phyloP scores from a whole-genome alignment of 1,284 basidiomycete genomes.

The Hymenochaete sp. region DNA sequence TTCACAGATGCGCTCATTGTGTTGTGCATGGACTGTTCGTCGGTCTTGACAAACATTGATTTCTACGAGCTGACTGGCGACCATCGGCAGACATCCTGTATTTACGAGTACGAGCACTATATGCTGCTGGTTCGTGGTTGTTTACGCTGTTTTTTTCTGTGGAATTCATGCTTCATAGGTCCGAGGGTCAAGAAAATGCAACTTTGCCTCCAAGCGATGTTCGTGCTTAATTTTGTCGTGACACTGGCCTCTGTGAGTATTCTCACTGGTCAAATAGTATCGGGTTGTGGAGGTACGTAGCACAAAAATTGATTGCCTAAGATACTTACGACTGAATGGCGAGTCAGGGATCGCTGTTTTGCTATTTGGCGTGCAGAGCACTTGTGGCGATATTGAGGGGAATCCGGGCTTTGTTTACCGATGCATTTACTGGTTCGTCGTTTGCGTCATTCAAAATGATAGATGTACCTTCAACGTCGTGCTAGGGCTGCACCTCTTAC shows the following conservation, averaged over 20 bases:
- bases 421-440: background rate
- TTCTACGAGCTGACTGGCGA: background rate
- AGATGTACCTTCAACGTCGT: background rate
- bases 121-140: background rate
- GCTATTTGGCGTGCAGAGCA: no score
- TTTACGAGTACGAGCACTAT: background rate
- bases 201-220: background rate
- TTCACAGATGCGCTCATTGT: conserved; percentile 3
- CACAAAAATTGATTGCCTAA: background rate
- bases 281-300: background rate
- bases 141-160: background rate
- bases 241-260: background rate
- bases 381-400: background rate
- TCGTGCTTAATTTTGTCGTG: background rate
- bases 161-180: background rate
- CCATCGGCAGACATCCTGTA: background rate
- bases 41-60: background rate
- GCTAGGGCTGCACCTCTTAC: background rate
- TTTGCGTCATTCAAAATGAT: background rate
- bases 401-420: background rate
- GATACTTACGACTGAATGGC: background rate
- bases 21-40: conserved; percentile 1
- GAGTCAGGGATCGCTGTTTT: background rate
- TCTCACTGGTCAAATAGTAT: background rate
- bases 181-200: background rate